phyloP scores from a whole-genome alignment of 306 rosid genomes.

The Medicago truncatula region MtrunA17r5.0-ANR NC_053046.1:33348501-33349000 shows the following conservation, averaged over 20 bases:
- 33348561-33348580: background rate
- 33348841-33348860: conserved; percentile 77
- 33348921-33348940: conserved; percentile 5
- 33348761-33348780: conserved; percentile 36
- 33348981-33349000: background rate
- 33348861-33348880: conserved; percentile 65
- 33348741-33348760: background rate
- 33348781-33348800: conserved; percentile 50
- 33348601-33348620: background rate
- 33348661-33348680: conserved; percentile 78
- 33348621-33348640: conserved; percentile 14
- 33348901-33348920: conserved; percentile 9
- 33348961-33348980: background rate
- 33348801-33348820: conserved; percentile 79
- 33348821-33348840: conserved; percentile 89
- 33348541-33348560: background rate
- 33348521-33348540: background rate
- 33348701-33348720: background rate
- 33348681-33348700: conserved; percentile 38
- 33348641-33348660: conserved; percentile 53
- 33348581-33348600: conserved; percentile 34
- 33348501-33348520: conserved; percentile 41
- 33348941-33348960: conserved; percentile 2
- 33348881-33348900: conserved; percentile 36
- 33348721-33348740: conserved; percentile 24